Evolutionary conservation across 225 moss, liverwort and hornwort species (phyloP).

Genomic region (Marchantia polymorpha): DNA sequence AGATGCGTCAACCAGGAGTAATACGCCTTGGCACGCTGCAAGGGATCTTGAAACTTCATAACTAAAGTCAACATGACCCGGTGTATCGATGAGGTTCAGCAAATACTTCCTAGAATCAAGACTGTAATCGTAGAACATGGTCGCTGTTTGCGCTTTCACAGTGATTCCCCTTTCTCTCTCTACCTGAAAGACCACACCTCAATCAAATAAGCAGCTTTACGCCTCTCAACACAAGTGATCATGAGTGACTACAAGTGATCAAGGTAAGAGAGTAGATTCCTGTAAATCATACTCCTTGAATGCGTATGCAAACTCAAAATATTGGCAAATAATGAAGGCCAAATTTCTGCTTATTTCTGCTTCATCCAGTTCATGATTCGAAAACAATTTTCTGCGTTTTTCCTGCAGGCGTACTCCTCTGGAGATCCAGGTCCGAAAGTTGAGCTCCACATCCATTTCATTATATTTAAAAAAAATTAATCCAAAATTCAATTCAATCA

Average conservation of each 20-base stretch:
- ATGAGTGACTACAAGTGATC: neutral
- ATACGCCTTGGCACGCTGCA: conserved; percentile 94
- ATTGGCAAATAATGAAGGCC: too few species aligned
- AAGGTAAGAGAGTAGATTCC: neutral
- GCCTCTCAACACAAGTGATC: neutral
- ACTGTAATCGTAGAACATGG: conserved; percentile 74
- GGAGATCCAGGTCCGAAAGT: too few species aligned
- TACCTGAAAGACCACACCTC: conserved; percentile 47
- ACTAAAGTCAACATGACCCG: conserved; percentile 96
- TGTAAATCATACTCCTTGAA: neutral
- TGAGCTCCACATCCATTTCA: too few species aligned
- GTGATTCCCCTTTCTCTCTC: conserved; percentile 97
- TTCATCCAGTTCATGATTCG: too few species aligned
- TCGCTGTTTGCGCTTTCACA: conserved; percentile 91
- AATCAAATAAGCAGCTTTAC: neutral
- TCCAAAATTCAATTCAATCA: neutral
- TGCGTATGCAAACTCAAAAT: too few species aligned
- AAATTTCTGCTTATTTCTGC: too few species aligned
- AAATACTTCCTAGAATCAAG: conserved; percentile 43
- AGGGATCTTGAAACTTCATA: conserved; percentile 94
- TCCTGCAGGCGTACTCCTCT: too few species aligned
- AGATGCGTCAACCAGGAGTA: conserved; percentile 88
- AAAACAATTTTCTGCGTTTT: too few species aligned
- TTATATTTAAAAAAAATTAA: too few species aligned
- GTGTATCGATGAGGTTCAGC: conserved; percentile 87